Evolutionary conservation across 2,329 filamentous ascomycete genomes (phyloP), one percentile per base, ranked within the genome.

Genomic region (Raffaelea albimanens): DNA sequence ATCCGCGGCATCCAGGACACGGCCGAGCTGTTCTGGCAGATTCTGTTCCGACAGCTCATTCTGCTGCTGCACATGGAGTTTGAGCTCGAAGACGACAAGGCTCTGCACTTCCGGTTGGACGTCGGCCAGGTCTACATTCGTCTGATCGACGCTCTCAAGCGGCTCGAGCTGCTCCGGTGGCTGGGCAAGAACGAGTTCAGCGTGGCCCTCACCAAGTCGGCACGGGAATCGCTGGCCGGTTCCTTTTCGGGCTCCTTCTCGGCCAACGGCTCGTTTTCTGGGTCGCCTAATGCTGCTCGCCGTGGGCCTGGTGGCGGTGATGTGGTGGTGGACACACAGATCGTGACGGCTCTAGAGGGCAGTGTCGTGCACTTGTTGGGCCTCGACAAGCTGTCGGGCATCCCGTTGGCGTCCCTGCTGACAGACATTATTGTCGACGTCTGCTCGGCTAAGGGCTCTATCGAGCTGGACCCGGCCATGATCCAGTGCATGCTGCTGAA

Each of bases 41-140:
- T 93, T 9, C 80, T 94, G 44, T 80, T 94, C 52, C 88, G 91
- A 58, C 78, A 97, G 49, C 69, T 97, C 2, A 75, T 93, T 3
- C 73, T 98, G 7, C 72, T 95, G 16, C 76, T 93, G 10, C 89
- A 96, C 62, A 84, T 97, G 73, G 85, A 93, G 61, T 83, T 82
- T 36, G 87, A 93, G 59, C 77, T 87, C 46, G 85, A 90, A 49
- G 78, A 82, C 54, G 80, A 83, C 39, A 81, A 87, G 38, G 78
- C 85, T 2, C 69, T 81, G 31, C 75, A 77, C 54, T 65, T 72
- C 36, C 67, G 72, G 19, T 68, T 86, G 9, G 77, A 83, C 23
- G 83, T 93, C 50, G 79, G 84, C 44, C 67, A 70, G 1, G 78
- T 91, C 33, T 91, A 85, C 65, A 67, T 79, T 57, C 73, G 78